phyloP scores from a whole-genome alignment of 148 eudicot genomes.

The Limonium bicolor region DNA sequence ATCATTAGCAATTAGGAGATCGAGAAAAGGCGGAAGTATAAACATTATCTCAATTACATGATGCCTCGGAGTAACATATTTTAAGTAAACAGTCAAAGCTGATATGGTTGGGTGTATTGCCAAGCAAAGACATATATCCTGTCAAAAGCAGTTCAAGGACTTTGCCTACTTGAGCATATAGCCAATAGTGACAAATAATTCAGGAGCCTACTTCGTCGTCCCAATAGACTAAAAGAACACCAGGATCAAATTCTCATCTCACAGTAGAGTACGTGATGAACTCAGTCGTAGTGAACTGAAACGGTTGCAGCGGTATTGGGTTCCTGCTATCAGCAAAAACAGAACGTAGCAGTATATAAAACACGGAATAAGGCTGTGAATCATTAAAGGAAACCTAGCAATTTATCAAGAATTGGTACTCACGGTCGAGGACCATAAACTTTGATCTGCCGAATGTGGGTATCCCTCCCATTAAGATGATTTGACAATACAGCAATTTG shows the following conservation, averaged over 20 bases:
- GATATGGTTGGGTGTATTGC: too few species aligned
- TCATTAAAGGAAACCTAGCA: not conserved
- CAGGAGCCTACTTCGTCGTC: too few species aligned
- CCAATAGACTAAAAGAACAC: too few species aligned
- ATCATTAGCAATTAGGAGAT: too few species aligned
- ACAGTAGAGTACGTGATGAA: conserved; percentile 21
- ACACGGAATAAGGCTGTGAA: not conserved
- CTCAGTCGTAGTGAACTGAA: conserved; percentile 29
- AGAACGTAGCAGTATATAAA: conserved; percentile 3
- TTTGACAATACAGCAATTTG: conserved; percentile 72
- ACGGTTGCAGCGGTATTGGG: conserved; percentile 26
- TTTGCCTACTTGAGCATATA: too few species aligned
- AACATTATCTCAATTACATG: too few species aligned
- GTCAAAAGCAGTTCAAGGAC: too few species aligned
- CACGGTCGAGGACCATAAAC: conserved; percentile 89
- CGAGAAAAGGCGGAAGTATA: too few species aligned
- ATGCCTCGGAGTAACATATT: too few species aligned
- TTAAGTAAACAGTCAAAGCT: too few species aligned
- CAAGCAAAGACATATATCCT: too few species aligned
- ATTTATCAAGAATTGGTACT: conserved; percentile 10
- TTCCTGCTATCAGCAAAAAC: conserved; percentile 13
- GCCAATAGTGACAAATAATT: too few species aligned
- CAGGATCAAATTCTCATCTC: conserved; percentile 16
- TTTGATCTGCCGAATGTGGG: conserved; percentile 93
- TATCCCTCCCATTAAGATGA: conserved; percentile 88